Conservation (phyloP, 2,329 filamentous ascomycete genomes). For the Scedosporium apiospermum region DNA sequence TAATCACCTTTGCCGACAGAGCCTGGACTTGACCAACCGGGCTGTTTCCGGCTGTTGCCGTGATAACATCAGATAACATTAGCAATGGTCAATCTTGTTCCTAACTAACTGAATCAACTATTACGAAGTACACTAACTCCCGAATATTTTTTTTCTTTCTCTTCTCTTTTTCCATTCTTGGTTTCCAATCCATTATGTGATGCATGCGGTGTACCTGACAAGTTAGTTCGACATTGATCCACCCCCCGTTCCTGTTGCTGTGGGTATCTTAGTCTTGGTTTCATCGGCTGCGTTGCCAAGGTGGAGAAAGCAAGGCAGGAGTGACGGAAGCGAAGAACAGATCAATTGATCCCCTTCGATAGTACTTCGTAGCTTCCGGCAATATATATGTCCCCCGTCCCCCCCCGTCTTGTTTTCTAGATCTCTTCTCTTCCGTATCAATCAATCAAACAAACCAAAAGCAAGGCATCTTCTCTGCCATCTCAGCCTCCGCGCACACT, state of each 20-base stretch:
- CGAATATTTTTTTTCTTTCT: too few species aligned
- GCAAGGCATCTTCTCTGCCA: neutral
- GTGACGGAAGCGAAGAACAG: constrained; percentile 2
- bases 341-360: constrained; percentile 4
- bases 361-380: too few species aligned
- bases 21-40: too few species aligned
- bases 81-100: too few species aligned
- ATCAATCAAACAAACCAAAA: neutral
- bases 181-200: constrained; percentile 1
- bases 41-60: too few species aligned
- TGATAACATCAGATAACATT: too few species aligned
- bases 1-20: too few species aligned
- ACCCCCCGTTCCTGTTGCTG: neutral
- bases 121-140: too few species aligned
- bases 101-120: too few species aligned
- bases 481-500: neutral
- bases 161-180: neutral
- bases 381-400: too few species aligned
- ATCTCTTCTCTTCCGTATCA: neutral
- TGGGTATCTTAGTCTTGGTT: neutral
- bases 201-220: neutral
- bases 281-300: neutral
- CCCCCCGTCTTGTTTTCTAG: neutral
- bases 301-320: neutral
- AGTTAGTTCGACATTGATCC: neutral